phyloP scores from a whole-genome alignment of 1,284 basidiomycete species.

The Heliocybe sulcata region DNA sequence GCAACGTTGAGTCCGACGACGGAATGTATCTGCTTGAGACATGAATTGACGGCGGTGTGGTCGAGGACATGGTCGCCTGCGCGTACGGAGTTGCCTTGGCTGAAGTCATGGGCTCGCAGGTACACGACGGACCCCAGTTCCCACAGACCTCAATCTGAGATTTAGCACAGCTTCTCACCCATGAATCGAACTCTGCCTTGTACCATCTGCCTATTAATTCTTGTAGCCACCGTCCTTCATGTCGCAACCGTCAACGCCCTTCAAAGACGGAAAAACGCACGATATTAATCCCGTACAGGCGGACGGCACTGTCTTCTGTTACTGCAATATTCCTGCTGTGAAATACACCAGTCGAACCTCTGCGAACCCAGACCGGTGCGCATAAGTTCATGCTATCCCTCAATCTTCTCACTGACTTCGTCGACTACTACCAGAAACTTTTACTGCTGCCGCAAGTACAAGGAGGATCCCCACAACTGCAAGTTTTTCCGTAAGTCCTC shows the following conservation, averaged over 20 bases:
- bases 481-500: conserved; percentile 31
- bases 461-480: conserved; percentile 18
- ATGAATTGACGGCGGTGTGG: conserved; percentile 16
- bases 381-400: conserved; percentile 1
- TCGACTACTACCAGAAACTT: conserved; percentile 20
- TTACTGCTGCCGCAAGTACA: conserved; percentile 19
- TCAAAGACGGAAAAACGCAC: conserved; percentile 8
- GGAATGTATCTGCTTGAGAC: conserved; percentile 38
- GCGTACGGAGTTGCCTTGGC: too few relatives aligned
- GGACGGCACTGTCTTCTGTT: conserved; percentile 23
- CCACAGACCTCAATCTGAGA: neutral
- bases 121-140: neutral
- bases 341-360: conserved; percentile 18
- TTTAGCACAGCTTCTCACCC: neutral
- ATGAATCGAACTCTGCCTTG: neutral
- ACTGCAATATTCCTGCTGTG: conserved; percentile 17
- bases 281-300: conserved; percentile 14
- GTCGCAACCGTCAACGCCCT: conserved; percentile 1
- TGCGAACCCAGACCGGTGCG: conserved; percentile 25
- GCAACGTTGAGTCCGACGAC: conserved; percentile 38
- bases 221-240: neutral
- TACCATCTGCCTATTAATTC: neutral
- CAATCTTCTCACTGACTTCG: neutral
- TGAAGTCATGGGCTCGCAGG: neutral
- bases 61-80: neutral